phyloP scores from a whole-genome alignment of 2,329 filamentous ascomycete species.

The Penicillium psychrosexuale region DNA sequence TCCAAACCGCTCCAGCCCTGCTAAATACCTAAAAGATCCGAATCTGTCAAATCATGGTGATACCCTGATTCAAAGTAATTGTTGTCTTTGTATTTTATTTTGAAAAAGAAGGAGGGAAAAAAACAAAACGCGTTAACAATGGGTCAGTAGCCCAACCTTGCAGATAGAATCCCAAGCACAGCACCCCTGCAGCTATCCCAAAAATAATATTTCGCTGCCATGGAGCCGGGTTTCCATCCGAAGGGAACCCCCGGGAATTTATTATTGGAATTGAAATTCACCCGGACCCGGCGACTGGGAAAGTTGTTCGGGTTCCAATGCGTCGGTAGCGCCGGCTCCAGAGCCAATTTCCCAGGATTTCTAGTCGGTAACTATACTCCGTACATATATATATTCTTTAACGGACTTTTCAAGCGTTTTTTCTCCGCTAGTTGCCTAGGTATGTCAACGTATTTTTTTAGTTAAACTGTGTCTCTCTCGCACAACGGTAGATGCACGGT shows the following conservation, averaged over 20 bases:
- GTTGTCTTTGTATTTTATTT: not conserved
- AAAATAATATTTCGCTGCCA: slow-evolving; percentile 15
- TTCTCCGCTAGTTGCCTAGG: not conserved
- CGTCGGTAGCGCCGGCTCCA: slow-evolving; percentile 22
- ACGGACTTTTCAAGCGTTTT: not conserved
- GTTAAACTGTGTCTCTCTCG: not conserved
- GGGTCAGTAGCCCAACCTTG: not conserved
- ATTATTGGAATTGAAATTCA: slow-evolving; percentile 9
- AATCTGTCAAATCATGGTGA: not conserved
- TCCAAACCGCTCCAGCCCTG: not conserved
- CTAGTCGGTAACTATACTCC: not conserved
- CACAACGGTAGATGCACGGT: not conserved
- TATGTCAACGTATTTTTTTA: not conserved
- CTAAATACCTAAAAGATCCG: not conserved
- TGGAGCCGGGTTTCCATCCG: slow-evolving; percentile 17
- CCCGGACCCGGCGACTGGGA: slow-evolving; percentile 22
- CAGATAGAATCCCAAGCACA: not conserved
- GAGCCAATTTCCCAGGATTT: slow-evolving; percentile 8
- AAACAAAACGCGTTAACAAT: not conserved
- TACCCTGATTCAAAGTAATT: slow-evolving; percentile 4
- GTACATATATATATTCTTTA: not conserved
- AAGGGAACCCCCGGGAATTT: slow-evolving; percentile 13
- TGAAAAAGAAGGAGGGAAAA: not conserved
- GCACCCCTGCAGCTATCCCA: slow-evolving; percentile 10
- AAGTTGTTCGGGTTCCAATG: slow-evolving; percentile 21